Evolutionary conservation across 768 basidiomycete species (phyloP).

Genomic region (Steccherinum ochraceum): DNA sequence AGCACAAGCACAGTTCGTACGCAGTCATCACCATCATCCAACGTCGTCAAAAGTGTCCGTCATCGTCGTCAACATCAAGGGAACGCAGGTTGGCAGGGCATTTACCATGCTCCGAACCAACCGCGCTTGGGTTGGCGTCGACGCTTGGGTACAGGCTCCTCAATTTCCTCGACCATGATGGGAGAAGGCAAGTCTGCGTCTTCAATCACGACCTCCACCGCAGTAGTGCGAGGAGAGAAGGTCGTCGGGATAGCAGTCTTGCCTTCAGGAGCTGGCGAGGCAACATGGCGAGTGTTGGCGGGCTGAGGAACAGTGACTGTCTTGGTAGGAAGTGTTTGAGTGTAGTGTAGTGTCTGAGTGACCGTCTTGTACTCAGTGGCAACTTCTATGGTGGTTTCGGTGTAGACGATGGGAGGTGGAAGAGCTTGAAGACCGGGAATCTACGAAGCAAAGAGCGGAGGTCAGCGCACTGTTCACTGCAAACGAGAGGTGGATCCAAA

Average conservation of each 20-base stretch:
- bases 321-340: conserved; percentile 21
- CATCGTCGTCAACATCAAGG: background rate
- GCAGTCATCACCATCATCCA: background rate
- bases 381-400: conserved; percentile 55
- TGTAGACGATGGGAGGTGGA: conserved; percentile 33
- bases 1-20: background rate
- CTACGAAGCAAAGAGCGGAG: conserved; percentile 10
- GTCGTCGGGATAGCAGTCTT: conserved; percentile 51
- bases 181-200: conserved; percentile 39
- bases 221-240: conserved; percentile 64
- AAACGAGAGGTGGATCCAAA: conserved; percentile 21
- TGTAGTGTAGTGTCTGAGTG: conserved; percentile 29
- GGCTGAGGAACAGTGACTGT: conserved; percentile 70
- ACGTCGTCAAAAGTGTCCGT: background rate
- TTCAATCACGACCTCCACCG: conserved; percentile 54
- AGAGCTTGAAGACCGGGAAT: conserved; percentile 31
- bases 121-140: conserved; percentile 16
- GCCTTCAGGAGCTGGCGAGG: conserved; percentile 64
- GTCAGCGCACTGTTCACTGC: conserved; percentile 17
- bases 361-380: conserved; percentile 45
- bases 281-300: conserved; percentile 71
- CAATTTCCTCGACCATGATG: conserved; percentile 31
- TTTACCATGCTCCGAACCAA: conserved; percentile 24
- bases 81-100: background rate
- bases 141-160: conserved; percentile 26